Evolutionary conservation across 306 rosid genomes (phyloP), one percentile per base, ranked within the genome.

Genomic region (Cicer chorassanicum): DNA sequence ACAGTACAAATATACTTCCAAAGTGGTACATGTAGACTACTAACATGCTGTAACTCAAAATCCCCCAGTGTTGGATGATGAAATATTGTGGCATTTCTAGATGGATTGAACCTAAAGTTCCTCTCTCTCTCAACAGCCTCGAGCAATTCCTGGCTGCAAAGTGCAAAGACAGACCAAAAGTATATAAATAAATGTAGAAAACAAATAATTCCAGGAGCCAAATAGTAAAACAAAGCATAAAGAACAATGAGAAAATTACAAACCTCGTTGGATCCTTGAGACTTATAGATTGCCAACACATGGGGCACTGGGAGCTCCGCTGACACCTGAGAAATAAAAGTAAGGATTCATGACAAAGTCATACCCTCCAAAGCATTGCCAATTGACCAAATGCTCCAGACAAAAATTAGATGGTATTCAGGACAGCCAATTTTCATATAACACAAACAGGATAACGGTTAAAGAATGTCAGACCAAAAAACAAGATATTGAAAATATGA

Each of bases 291-390:
- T 94, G 98, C 97, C 97, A 94, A 81, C 98, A 94, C 98, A 94
- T 94, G 64, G 98, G 98, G 74, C 98, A 94, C 69, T 94, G 99
- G 16, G 99, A 90, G 85, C 99, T 94, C 87, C 99, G 87, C 68
- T 94, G 99, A 70, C 93, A 94, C 99, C 99, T 94, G 75, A 69
- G 67, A 74, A 36, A 84, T 46, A 63, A 15, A 75, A 78, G 39
- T 48, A 45, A 55, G 55, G 77, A 40, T 8, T 57, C 19, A 54
- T 64, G 56, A 49, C 21, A 64, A 64, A 44, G 8, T 55, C 48
- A 41, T 46, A 66, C 53, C 43, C 34, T 51, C 68, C 55, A 19
- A 65, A 73, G 67, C 34, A 19, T 67, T 49, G 50, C 49, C 48
- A 80, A 70, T 72, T 51, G 66, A 49, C 61, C 54, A 80, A 70